Evolutionary conservation across 176 grass and related monocot genomes (phyloP).

Genomic region (Hyparrhenia diplandra): DNA sequence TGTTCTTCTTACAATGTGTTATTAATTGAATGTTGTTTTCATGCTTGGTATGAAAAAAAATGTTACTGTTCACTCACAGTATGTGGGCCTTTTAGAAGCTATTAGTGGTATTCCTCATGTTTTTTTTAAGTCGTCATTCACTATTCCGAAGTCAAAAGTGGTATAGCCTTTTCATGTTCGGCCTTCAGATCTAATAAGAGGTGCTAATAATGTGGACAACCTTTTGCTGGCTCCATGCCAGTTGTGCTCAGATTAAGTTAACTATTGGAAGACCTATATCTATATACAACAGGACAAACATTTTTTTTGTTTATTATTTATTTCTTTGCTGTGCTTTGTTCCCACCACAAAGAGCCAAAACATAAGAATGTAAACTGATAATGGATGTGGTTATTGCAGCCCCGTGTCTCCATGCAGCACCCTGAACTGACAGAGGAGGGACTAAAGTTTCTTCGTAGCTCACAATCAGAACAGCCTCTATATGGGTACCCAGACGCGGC

Average conservation of each 20-base stretch:
- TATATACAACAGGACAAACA: no score
- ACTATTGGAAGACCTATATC: no score
- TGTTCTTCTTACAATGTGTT: not conserved
- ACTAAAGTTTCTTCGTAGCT: constrained; percentile 34
- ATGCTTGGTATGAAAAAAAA: not conserved
- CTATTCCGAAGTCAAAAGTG: not conserved
- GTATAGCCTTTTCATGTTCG: not conserved
- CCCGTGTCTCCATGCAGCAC: constrained; percentile 51
- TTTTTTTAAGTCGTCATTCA: not conserved
- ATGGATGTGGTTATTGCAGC: constrained; percentile 32
- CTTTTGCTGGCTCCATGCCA: not conserved
- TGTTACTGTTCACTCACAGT: not conserved
- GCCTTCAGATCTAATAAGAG: not conserved
- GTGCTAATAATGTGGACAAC: not conserved
- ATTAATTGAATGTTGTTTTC: not conserved
- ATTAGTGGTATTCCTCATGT: not conserved
- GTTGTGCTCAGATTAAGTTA: not conserved
- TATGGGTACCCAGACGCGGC: constrained; percentile 58
- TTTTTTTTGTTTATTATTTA: no score
- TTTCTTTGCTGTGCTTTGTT: not conserved
- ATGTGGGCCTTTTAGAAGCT: not conserved
- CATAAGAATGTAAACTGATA: not conserved
- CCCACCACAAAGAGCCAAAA: not conserved
- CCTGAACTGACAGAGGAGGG: constrained; percentile 63
- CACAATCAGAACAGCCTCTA: constrained; percentile 34